Conservation (phyloP, 345 rosid genomes). For the Garcia nutans region DNA sequence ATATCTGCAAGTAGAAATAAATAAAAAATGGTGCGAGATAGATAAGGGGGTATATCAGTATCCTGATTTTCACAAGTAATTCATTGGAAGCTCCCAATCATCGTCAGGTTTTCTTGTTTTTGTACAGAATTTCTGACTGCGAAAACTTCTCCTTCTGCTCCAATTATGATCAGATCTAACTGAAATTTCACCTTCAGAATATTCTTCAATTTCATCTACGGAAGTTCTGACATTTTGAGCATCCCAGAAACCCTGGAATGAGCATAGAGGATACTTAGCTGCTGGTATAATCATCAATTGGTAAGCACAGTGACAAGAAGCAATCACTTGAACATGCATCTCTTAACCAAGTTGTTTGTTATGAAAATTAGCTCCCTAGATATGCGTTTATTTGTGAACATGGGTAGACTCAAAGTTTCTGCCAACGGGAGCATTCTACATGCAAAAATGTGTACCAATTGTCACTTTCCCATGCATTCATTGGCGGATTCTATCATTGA, state of each 20-base stretch:
- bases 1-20: not conserved
- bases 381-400: not conserved
- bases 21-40: not conserved
- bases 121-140: constrained; percentile 27
- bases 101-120: constrained; percentile 38
- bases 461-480: no score
- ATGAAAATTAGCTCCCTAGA: not conserved
- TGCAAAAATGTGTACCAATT: no score
- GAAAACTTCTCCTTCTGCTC: constrained; percentile 26
- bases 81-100: constrained; percentile 65
- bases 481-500: no score
- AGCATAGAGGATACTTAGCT: constrained; percentile 4
- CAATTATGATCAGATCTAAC: constrained; percentile 21
- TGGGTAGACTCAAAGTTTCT: no score
- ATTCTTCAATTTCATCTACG: constrained; percentile 41
- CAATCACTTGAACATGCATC: not conserved
- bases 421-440: no score
- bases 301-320: not conserved
- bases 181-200: constrained; percentile 41
- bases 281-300: not conserved
- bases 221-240: constrained; percentile 34
- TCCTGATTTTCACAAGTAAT: constrained; percentile 41
- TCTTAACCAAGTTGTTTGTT: no score
- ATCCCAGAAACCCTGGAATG: constrained; percentile 72
- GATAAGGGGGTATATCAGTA: not conserved